Conservation (phyloP, 192 early-diverging fungal species). For the Entomortierella chlamydospora region DNA sequence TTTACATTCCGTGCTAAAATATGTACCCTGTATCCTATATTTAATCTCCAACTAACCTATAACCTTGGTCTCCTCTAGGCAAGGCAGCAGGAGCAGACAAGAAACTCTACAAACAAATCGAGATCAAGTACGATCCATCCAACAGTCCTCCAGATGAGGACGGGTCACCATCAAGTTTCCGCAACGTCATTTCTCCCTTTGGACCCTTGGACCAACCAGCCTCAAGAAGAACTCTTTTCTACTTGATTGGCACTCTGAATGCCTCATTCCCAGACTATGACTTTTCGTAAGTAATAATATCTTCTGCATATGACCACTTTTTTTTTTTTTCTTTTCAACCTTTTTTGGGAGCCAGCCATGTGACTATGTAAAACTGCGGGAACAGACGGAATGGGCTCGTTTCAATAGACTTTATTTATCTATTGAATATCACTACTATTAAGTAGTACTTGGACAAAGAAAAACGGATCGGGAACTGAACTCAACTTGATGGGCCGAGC, state of each 20-base stretch:
- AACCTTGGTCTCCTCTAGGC: too few relatives aligned
- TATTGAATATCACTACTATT: too few relatives aligned
- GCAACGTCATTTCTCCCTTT: slow-evolving; percentile 83
- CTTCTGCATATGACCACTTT: too few relatives aligned
- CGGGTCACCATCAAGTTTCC: slow-evolving; percentile 66
- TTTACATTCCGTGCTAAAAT: too few relatives aligned
- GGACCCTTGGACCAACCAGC: slow-evolving; percentile 89
- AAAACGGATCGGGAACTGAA: slow-evolving; percentile 49
- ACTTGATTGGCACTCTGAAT: slow-evolving; percentile 95
- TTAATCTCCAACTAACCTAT: too few relatives aligned
- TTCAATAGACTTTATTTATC: background rate
- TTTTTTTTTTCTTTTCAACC: slow-evolving; percentile 5
- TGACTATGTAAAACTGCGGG: slow-evolving; percentile 21
- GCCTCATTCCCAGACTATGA: slow-evolving; percentile 97
- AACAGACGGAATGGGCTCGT: slow-evolving; percentile 1
- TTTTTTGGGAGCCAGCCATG: background rate
- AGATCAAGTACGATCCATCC: slow-evolving; percentile 83
- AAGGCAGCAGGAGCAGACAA: slow-evolving; percentile 94
- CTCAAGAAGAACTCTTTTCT: slow-evolving; percentile 91
- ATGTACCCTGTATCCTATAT: too few relatives aligned
- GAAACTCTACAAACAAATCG: slow-evolving; percentile 89
- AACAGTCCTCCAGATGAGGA: slow-evolving; percentile 75
- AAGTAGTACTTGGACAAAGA: background rate
- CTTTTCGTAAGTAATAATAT: slow-evolving; percentile 85
- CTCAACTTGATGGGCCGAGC: slow-evolving; percentile 8